Percentiles rank a stretch among this genome's conserved stretches.
phyloP scores from a whole-genome alignment of 2,329 filamentous ascomycete species.

The Microcyclospora tardicrescens region DNA sequence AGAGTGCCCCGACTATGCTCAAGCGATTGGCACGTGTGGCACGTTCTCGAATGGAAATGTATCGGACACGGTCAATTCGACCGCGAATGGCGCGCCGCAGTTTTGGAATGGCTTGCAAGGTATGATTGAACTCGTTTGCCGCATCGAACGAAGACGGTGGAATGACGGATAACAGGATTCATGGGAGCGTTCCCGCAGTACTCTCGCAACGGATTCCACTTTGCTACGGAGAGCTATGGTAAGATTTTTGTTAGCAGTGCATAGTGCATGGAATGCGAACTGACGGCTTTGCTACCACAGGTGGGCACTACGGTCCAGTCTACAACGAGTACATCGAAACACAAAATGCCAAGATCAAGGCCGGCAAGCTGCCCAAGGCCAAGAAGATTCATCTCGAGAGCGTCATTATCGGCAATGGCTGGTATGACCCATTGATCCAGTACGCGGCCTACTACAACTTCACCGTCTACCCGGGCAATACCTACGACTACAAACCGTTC shows the following conservation, averaged over 20 bases:
- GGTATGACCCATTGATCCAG: conserved; percentile 43
- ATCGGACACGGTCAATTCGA: conserved; percentile 41
- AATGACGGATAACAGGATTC: conserved; percentile 27
- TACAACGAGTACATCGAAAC: conserved; percentile 18
- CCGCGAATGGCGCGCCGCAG: conserved; percentile 39
- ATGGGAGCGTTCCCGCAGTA: conserved; percentile 43
- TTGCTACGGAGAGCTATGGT: conserved; percentile 17
- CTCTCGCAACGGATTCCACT: conserved; percentile 21
- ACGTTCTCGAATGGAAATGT: conserved; percentile 41
- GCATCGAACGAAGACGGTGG: too few species aligned
- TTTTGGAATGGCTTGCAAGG: conserved; percentile 49
- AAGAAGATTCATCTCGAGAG: conserved; percentile 21
- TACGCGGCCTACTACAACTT: conserved; percentile 47
- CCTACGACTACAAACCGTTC: conserved; percentile 41
- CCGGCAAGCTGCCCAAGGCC: conserved; percentile 15
- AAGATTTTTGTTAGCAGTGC: not conserved
- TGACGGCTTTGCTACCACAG: not conserved
- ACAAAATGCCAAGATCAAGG: conserved; percentile 17
- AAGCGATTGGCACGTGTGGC: conserved; percentile 30
- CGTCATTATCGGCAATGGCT: conserved; percentile 39
- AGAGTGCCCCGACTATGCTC: conserved; percentile 12
- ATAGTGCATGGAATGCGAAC: not conserved
- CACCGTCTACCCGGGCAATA: conserved; percentile 43
- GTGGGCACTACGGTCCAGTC: conserved; percentile 5
- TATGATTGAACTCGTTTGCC: too few species aligned